These are phyloP conservation scores for Scheffersomyces illinoinensis DNA, from an alignment of 1,139 yeast genomes.

Conservation along the genomic window DNA sequence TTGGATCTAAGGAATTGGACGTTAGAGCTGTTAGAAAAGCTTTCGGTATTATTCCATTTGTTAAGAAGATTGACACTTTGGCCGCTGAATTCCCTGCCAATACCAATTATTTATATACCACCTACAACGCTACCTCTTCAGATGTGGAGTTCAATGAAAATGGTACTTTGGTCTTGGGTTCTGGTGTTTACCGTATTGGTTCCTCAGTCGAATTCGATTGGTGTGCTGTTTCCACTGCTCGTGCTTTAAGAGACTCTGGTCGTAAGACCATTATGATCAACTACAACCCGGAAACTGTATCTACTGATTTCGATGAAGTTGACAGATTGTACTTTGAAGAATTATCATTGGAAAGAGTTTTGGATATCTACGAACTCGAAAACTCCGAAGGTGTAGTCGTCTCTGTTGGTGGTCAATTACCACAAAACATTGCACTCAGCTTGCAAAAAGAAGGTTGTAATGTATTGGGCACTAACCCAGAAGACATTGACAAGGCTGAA, in stretches of 20 bases:
- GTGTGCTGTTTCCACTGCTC: slow-evolving; percentile 98
- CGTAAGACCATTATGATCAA: slow-evolving; percentile 93
- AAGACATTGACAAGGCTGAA: slow-evolving; percentile 95
- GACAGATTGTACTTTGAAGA: slow-evolving; percentile 97
- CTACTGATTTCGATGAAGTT: slow-evolving; percentile 97
- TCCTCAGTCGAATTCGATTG: slow-evolving; percentile 98
- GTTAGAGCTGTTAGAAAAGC: slow-evolving; percentile 79
- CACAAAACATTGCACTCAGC: slow-evolving; percentile 91
- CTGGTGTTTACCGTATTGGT: slow-evolving; percentile 98
- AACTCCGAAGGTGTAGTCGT: slow-evolving; percentile 88
- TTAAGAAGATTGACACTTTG: slow-evolving; percentile 93
- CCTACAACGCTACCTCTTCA: slow-evolving; percentile 86
- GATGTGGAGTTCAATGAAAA: slow-evolving; percentile 86
- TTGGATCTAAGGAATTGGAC: slow-evolving; percentile 67
- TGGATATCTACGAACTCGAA: slow-evolving; percentile 96
- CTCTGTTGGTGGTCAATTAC: slow-evolving; percentile 96
- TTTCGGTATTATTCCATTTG: slow-evolving; percentile 85
- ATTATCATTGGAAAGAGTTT: slow-evolving; percentile 89
- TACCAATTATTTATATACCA: slow-evolving; percentile 93
- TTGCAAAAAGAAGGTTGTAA: slow-evolving; percentile 84
- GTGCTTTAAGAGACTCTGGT: slow-evolving; percentile 86
- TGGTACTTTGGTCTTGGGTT: slow-evolving; percentile 93
- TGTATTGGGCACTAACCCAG: slow-evolving; percentile 91
- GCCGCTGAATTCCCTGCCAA: slow-evolving; percentile 99
- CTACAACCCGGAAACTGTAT: slow-evolving; percentile 97